Base-by-base conservation (phyloP, 148 eudicot species). In the Rhododendron henanense region DNA sequence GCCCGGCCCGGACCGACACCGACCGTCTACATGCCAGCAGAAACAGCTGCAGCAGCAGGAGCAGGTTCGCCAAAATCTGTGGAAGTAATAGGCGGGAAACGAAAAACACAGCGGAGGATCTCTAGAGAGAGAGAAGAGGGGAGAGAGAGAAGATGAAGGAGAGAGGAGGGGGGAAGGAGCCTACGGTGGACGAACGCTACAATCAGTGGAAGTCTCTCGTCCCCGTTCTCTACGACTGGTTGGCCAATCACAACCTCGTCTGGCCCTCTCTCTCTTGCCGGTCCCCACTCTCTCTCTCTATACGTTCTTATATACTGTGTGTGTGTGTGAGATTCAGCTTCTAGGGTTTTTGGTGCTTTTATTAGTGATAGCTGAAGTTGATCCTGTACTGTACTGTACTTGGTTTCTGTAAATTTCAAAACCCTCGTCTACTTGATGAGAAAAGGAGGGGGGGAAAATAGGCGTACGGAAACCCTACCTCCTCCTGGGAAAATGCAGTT, bases 211-310 rank as follows among this genome's bases (percentile, higher is more conserved):
- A 92, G 90, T 83, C 85, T 11, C 84, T 91, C 31, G 92, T 94
- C 67, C 95, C 97, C 9, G 92, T 94, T 51, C 94, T 96, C 82
- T 88, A 85, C 31, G 90, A 94, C 82, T 87, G 92, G 88, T 83
- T 92, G 10, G 90, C 94, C 57, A 91, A 89, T 83, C 94, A 93
- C 86, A 93, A 92, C 85, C 92, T 92, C 44, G 77, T 90, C 16
- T 93, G 94, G 94, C 96, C 96, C 61, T 93, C 96, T 84, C 96
- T 93, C 53, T 93, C 95, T 73, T 93, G 95, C 94, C 90, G 95
- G 95, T 93, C 31, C 84, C 33, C 23, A 25, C 84, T 57, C 71
- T 81, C 19, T 41, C 16, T 13, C 44, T 65, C 21, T 10, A 10
- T 81, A 21, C 35, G 41, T 61, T 21, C 63, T 39, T 39, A 4